Evolutionary conservation across 2,329 filamentous ascomycete species (phyloP), one percentile per base, ranked within the genome.

Genomic region (Reticulascus tulasneorum): DNA sequence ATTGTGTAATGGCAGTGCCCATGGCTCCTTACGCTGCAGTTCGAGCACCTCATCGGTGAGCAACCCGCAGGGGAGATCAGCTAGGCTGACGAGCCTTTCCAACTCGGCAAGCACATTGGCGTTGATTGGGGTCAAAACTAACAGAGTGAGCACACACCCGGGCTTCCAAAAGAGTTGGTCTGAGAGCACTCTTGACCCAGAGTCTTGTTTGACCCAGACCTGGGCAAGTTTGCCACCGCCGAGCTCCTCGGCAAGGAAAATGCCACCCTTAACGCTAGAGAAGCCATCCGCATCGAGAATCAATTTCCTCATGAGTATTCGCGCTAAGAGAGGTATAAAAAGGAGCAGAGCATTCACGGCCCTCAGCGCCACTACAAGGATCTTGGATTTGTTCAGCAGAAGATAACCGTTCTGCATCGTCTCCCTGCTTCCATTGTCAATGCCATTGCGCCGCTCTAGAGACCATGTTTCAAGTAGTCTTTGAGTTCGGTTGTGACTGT

Each of bases 401-500:
- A 31, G 19, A n/a, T 9, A 22, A 17, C 18, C 12, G 15, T 31
- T 31, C 10, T 13, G 13, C 7, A 18, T 18, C 7, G 29, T 31
- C 29, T 17, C 13, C 15, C 17, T 31, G 9, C 13, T n/a, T 12
- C 10, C 17, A 12, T 19, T 16, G 19, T 49, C 48, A 9, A 50
- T 39, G 24, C 47, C 45, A n/a, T 45, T 38, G 18, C 47, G 43
- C 12, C 48, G 35, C 35, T 50, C 48, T n/a, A 21, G 37, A 42
- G 46, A 45, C 48, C 7, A 40, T 35, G 9, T 26, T 17, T 3
- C 47, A 22, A 6, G 44, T 16, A 9, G 13, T n/a, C n/a, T n/a
- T n/a, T 29, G 18, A 37, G 28, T 19, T 23, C 18, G 19, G 15
- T 17, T 13, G 33, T 35, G 12, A 38, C 15, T 16, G 24, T 7